Conservation (phyloP, 495 filamentous ascomycete species). For the Lineolata rhizophorae region DNA sequence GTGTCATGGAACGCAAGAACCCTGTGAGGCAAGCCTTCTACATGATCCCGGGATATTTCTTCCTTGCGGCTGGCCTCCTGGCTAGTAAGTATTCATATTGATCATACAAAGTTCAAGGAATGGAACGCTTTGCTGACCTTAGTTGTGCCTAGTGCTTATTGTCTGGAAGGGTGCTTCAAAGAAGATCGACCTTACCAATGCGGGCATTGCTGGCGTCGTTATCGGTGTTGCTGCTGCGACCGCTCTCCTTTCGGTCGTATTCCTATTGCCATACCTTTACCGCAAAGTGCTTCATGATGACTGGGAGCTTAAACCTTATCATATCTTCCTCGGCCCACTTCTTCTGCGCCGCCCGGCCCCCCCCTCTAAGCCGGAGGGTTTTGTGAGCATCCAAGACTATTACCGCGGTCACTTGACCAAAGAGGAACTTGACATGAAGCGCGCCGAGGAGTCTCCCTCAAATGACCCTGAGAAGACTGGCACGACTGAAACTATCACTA, state of each 20-base stretch:
- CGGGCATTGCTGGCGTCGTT: constrained; percentile 3
- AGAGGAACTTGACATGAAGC: constrained; percentile 6
- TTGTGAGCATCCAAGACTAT: constrained; percentile 7
- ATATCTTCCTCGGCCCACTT: constrained; percentile 3
- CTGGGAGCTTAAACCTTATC: constrained; percentile 3
- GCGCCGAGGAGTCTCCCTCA: not conserved
- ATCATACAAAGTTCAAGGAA: too few species aligned
- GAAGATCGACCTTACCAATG: constrained; percentile 4
- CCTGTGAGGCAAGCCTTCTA: constrained; percentile 1
- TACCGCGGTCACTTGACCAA: constrained; percentile 6
- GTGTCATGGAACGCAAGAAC: constrained; percentile 3
- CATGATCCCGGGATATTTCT: constrained; percentile 15
- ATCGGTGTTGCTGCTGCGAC: constrained; percentile 2
- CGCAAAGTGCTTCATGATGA: constrained; percentile 5
- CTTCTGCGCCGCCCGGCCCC: constrained; percentile 18
- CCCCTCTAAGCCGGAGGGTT: constrained; percentile 19
- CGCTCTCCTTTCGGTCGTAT: not conserved
- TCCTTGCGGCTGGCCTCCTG: constrained; percentile 5
- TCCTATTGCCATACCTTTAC: constrained; percentile 5
- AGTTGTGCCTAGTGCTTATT: constrained; percentile 24
- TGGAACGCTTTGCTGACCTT: not conserved
- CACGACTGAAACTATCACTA: constrained; percentile 1
- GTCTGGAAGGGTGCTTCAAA: constrained; percentile 33
- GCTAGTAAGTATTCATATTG: constrained; percentile 8
- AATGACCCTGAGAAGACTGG: constrained; percentile 1